These are phyloP conservation scores for Musa troglodytarum DNA, from an alignment of 176 grass and related monocot species.

Conservation along the genomic window DNA sequence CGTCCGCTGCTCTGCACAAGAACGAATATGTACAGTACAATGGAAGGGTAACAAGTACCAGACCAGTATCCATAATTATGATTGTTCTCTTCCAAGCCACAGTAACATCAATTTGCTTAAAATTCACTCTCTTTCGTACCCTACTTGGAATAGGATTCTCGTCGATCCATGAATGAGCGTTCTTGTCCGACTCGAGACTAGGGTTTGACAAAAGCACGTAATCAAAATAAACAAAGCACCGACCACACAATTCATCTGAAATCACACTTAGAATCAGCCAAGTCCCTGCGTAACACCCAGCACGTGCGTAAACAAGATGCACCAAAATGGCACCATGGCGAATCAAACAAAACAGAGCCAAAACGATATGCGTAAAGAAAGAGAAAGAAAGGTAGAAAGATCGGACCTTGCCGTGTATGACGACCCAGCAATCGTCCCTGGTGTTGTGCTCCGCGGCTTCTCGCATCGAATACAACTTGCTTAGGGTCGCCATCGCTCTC, in stretches of 20 bases:
- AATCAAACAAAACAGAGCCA: neutral
- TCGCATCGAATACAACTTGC: constrained; percentile 69
- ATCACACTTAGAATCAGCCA: neutral
- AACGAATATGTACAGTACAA: too few species aligned
- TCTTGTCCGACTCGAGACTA: neutral
- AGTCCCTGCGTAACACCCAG: neutral
- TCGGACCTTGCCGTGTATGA: constrained; percentile 61
- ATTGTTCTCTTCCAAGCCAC: neutral
- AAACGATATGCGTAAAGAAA: neutral
- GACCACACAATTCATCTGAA: neutral
- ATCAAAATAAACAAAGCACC: neutral
- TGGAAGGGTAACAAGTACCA: neutral
- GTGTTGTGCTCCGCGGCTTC: constrained; percentile 68
- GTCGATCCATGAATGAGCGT: neutral
- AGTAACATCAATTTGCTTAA: neutral
- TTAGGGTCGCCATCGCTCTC: constrained; percentile 49
- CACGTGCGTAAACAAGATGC: neutral
- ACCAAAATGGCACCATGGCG: neutral
- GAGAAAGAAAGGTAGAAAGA: neutral
- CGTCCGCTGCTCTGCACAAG: too few species aligned
- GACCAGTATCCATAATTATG: neutral
- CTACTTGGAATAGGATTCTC: neutral
- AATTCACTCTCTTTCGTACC: neutral
- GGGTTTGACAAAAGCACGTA: neutral
- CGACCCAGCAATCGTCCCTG: constrained; percentile 67